Evolutionary conservation across 352 stramenopile genomes (phyloP).

Genomic region (Pilasporangium apinafurcum): DNA sequence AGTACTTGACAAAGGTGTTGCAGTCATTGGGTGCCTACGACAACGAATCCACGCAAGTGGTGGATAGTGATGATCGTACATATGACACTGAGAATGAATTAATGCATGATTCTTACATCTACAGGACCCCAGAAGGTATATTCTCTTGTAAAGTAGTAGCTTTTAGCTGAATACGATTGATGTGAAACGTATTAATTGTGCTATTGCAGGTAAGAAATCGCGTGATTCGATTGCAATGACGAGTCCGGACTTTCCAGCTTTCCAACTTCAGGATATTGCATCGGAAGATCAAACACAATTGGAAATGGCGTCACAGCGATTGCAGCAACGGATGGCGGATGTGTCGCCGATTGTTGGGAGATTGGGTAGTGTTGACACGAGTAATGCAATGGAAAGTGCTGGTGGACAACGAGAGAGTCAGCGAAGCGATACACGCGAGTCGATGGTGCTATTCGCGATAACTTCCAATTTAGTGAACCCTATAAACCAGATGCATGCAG

Average conservation of each 20-base stretch:
- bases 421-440: background rate
- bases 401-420: background rate
- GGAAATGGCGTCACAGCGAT: slow-evolving; percentile 37
- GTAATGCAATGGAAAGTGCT: background rate
- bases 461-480: background rate
- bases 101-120: slow-evolving; percentile 55
- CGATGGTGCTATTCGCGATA: background rate
- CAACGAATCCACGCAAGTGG: slow-evolving; percentile 2
- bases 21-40: slow-evolving; percentile 8
- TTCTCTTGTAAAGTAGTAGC: background rate
- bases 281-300: slow-evolving; percentile 1
- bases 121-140: slow-evolving; percentile 35
- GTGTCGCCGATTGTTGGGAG: slow-evolving; percentile 49
- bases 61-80: background rate
- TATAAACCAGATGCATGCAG: background rate
- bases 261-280: slow-evolving; percentile 50
- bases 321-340: slow-evolving; percentile 38
- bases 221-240: slow-evolving; percentile 2
- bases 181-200: background rate
- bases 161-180: no score
- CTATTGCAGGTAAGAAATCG: no score
- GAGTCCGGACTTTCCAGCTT: slow-evolving; percentile 34
- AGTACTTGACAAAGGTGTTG: slow-evolving; percentile 33
- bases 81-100: slow-evolving; percentile 14
- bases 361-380: slow-evolving; percentile 1